phyloP scores from a whole-genome alignment of 768 basidiomycete species.

The Hydnomerulius pinastri region DNA sequence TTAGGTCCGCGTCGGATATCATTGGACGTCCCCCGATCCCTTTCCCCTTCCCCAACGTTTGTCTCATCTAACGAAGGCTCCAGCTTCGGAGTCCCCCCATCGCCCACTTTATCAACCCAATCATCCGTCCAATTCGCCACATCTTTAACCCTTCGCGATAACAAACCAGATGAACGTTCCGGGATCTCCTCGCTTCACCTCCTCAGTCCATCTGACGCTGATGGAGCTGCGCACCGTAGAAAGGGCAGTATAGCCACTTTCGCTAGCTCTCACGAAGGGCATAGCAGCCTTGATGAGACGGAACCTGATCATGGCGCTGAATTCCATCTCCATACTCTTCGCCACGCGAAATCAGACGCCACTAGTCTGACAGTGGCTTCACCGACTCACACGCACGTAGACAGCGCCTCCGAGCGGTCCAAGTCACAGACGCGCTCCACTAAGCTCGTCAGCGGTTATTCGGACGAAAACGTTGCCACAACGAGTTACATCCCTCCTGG shows the following conservation, averaged over 20 bases:
- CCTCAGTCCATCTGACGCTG: constrained; percentile 43
- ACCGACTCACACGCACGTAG: constrained; percentile 40
- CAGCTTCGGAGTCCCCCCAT: constrained; percentile 55
- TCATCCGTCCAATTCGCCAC: constrained; percentile 63
- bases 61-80: constrained; percentile 46
- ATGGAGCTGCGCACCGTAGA: constrained; percentile 44
- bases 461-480: constrained; percentile 5
- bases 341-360: constrained; percentile 37
- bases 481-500: constrained; percentile 4
- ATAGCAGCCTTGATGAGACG: constrained; percentile 42
- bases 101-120: constrained; percentile 71
- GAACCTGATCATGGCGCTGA: constrained; percentile 46
- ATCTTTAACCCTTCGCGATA: constrained; percentile 62
- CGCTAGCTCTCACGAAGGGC: constrained; percentile 43
- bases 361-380: constrained; percentile 37
- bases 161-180: constrained; percentile 58
- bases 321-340: constrained; percentile 29
- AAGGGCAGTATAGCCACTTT: constrained; percentile 61
- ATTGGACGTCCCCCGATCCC: constrained; percentile 30
- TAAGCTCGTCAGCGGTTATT: not conserved
- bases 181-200: constrained; percentile 56
- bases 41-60: constrained; percentile 30
- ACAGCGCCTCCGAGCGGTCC: constrained; percentile 35
- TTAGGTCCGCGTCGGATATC: constrained; percentile 23
- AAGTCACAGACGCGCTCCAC: constrained; percentile 22